Conservation (phyloP, 2,329 filamentous ascomycete genomes). For the Pseudogymnoascus sp. region DNA sequence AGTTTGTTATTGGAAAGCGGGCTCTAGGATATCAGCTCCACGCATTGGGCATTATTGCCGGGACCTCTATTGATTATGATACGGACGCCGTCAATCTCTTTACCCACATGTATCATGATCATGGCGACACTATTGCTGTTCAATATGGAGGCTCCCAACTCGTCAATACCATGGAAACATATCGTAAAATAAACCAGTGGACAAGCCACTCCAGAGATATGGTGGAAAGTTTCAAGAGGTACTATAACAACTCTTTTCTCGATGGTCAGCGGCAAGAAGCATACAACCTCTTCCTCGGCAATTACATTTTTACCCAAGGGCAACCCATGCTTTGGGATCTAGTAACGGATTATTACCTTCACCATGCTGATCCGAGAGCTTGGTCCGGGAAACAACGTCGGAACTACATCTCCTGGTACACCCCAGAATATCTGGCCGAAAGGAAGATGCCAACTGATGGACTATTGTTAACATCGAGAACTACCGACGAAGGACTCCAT, state of each 20-base stretch:
- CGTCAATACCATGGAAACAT: slow-evolving; percentile 98
- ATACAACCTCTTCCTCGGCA: slow-evolving; percentile 94
- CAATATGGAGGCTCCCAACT: slow-evolving; percentile 97
- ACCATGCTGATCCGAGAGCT: slow-evolving; percentile 74
- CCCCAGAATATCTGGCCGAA: slow-evolving; percentile 60
- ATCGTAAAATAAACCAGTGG: slow-evolving; percentile 98
- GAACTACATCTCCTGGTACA: slow-evolving; percentile 88
- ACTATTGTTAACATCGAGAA: slow-evolving; percentile 40
- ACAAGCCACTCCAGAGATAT: slow-evolving; percentile 95
- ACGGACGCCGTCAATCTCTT: slow-evolving; percentile 94
- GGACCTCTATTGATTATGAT: slow-evolving; percentile 79
- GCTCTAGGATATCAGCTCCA: slow-evolving; percentile 88
- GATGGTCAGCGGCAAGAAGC: slow-evolving; percentile 97
- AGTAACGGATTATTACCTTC: slow-evolving; percentile 89
- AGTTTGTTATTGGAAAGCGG: slow-evolving; percentile 94
- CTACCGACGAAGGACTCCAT: slow-evolving; percentile 26
- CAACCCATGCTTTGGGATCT: slow-evolving; percentile 97
- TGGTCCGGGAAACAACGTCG: slow-evolving; percentile 58
- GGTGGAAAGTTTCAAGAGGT: slow-evolving; percentile 98
- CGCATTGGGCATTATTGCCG: slow-evolving; percentile 77
- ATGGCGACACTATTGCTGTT: slow-evolving; percentile 94
- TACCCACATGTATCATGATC: slow-evolving; percentile 96
- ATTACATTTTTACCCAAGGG: slow-evolving; percentile 81
- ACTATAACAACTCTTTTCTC: slow-evolving; percentile 97
- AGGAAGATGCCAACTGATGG: slow-evolving; percentile 31